A percentile compares a stretch with the other conserved stretches of the same genome.
Evolutionary conservation across 2,329 filamentous ascomycete genomes (phyloP).

Genomic region (Aspergillus sp.): DNA sequence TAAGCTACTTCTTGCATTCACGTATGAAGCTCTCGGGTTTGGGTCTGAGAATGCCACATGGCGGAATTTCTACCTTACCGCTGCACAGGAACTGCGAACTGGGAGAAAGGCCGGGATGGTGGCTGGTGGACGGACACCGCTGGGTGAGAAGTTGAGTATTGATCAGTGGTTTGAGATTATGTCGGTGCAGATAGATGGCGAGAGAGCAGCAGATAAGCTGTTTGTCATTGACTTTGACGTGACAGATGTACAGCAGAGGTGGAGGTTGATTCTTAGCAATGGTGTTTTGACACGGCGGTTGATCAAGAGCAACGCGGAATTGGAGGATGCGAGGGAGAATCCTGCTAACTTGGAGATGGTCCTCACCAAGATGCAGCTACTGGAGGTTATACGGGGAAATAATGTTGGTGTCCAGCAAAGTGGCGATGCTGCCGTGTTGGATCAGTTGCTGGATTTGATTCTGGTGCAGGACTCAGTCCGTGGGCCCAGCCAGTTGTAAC

Average conservation of each 20-base stretch:
- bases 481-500: no score
- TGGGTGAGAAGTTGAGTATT: background rate
- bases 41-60: conserved; percentile 36
- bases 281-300: conserved; percentile 11
- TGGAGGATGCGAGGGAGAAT: no score
- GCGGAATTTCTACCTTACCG: conserved; percentile 38
- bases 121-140: background rate
- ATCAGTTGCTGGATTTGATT: no score
- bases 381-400: no score
- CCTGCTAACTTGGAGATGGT: no score
- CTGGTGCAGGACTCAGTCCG: no score
- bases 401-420: no score
- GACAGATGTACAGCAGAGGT: conserved; percentile 7
- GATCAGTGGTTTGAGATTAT: conserved; percentile 15
- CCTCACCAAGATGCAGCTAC: no score
- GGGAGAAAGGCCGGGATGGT: background rate
- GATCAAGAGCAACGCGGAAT: no score
- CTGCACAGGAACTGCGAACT: conserved; percentile 21
- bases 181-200: conserved; percentile 14
- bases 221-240: conserved; percentile 14
- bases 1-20: background rate
- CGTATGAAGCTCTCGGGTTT: no score
- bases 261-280: conserved; percentile 16
- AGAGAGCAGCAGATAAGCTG: conserved; percentile 2
- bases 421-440: no score